phyloP scores from a whole-genome alignment of 768 basidiomycete species.

The Ramaria sp. region DNA sequence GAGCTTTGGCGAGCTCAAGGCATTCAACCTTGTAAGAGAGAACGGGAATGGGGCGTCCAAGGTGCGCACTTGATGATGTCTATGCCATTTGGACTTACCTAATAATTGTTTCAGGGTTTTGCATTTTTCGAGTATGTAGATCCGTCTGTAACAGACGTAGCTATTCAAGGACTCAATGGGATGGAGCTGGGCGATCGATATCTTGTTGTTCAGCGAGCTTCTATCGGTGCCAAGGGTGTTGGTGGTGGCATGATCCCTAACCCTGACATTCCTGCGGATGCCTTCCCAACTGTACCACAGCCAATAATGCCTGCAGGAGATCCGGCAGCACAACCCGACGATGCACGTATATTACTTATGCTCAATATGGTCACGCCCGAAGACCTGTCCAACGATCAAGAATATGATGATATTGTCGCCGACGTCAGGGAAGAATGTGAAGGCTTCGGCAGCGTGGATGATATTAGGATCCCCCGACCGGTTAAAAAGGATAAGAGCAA shows the following conservation, averaged over 20 bases:
- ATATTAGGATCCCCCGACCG: conserved; percentile 82
- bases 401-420: conserved; percentile 90
- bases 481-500: conserved; percentile 77
- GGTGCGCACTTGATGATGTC: conserved; percentile 28
- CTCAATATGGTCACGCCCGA: conserved; percentile 97
- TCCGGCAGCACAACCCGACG: conserved; percentile 33
- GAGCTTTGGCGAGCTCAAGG: conserved; percentile 94
- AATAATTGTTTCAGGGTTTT: conserved; percentile 57
- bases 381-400: conserved; percentile 80
- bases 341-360: conserved; percentile 84
- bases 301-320: conserved; percentile 85
- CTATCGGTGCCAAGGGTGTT: conserved; percentile 80
- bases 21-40: conserved; percentile 97
- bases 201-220: conserved; percentile 93
- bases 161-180: conserved; percentile 90
- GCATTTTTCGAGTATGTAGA: conserved; percentile 99
- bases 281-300: conserved; percentile 73
- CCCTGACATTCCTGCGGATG: conserved; percentile 61
- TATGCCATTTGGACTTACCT: not conserved
- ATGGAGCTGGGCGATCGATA: conserved; percentile 97
- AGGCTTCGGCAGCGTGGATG: conserved; percentile 71
- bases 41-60: conserved; percentile 82
- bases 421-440: conserved; percentile 88
- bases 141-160: conserved; percentile 78
- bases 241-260: conserved; percentile 50